Percentiles rank a stretch among this genome's conserved stretches.
phyloP scores from a whole-genome alignment of 495 filamentous ascomycete genomes.

The Thozetella sp. region DNA sequence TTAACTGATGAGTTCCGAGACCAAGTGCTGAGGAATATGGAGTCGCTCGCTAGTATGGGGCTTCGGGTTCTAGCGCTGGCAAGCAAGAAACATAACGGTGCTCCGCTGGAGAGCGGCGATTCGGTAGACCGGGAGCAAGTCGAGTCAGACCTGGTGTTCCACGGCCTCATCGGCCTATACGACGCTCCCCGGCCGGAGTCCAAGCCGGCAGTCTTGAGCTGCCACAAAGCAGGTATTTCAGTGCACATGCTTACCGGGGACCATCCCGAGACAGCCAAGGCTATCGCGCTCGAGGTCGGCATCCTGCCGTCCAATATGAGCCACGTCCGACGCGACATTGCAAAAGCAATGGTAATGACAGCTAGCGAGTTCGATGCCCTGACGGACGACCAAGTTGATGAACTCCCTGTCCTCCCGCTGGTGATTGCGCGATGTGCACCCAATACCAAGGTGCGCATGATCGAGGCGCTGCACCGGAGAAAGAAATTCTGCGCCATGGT shows the following conservation, averaged over 20 bases:
- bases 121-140: slow-evolving; percentile 40
- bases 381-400: slow-evolving; percentile 57
- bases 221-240: slow-evolving; percentile 69
- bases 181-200: slow-evolving; percentile 74
- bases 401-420: slow-evolving; percentile 58
- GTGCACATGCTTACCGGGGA: slow-evolving; percentile 88
- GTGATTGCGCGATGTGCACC: slow-evolving; percentile 69
- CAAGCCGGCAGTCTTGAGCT: slow-evolving; percentile 64
- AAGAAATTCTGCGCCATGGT: slow-evolving; percentile 58
- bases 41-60: slow-evolving; percentile 66
- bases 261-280: slow-evolving; percentile 72
- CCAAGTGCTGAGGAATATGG: slow-evolving; percentile 63
- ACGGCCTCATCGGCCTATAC: slow-evolving; percentile 71
- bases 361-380: slow-evolving; percentile 63
- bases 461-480: slow-evolving; percentile 67
- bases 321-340: slow-evolving; percentile 48
- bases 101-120: slow-evolving; percentile 22
- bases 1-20: slow-evolving; percentile 63
- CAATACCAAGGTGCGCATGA: slow-evolving; percentile 68
- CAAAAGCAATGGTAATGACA: slow-evolving; percentile 61
- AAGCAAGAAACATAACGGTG: slow-evolving; percentile 32
- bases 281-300: slow-evolving; percentile 76
- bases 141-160: slow-evolving; percentile 58
- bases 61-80: slow-evolving; percentile 78
- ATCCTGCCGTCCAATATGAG: slow-evolving; percentile 65